Evolutionary conservation across 768 basidiomycete species (phyloP), one percentile per base, ranked within the genome.

Genomic region (Amanita molliuscula): DNA sequence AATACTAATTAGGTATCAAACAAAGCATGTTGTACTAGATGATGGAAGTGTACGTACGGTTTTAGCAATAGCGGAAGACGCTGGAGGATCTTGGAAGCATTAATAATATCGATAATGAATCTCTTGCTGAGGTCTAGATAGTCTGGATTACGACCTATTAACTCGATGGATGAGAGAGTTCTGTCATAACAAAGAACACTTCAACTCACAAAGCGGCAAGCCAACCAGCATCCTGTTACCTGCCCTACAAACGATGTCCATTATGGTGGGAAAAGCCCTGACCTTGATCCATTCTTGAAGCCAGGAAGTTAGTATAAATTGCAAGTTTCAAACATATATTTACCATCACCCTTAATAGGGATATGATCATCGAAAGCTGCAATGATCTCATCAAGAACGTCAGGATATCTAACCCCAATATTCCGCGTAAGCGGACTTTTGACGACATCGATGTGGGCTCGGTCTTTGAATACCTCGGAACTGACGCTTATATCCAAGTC

Each of bases 401-500:
- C 56, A 3, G 58, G 54, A 28, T 64, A 61, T 33, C 60, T 54
- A 9, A 51, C 51, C 11, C 38, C 54, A 21, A 65, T 59, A 52
- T 65, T 65, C 13, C 60, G 58, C 18, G 58, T 65, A 51, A 65
- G 55, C 1, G 53, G 50, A n/a, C 53, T 54, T 23, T 61, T 58
- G 20, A 65, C 56, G 21, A 62, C 55, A 33, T 57, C 54, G 15
- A 60, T 46, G 51, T 65, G 58, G 18, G 61, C 10, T 60, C 10
- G 60, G 58, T 47, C 59, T 49, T 21, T 18, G 47, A 54, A 4
- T 59, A 41, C 53, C 36, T 61, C 56, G 0, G 51, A 43, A 10
- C 66, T 66, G 16, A 73, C 48, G 0, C 67, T 70, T 35, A 67
- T 64, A 15, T 69, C 59, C 9, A 61, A 50, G 53, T 70, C 65